These are phyloP conservation scores for Aspergillus phoenicis DNA, from an alignment of 2,329 filamentous ascomycete species.

Conservation along the genomic window DNA sequence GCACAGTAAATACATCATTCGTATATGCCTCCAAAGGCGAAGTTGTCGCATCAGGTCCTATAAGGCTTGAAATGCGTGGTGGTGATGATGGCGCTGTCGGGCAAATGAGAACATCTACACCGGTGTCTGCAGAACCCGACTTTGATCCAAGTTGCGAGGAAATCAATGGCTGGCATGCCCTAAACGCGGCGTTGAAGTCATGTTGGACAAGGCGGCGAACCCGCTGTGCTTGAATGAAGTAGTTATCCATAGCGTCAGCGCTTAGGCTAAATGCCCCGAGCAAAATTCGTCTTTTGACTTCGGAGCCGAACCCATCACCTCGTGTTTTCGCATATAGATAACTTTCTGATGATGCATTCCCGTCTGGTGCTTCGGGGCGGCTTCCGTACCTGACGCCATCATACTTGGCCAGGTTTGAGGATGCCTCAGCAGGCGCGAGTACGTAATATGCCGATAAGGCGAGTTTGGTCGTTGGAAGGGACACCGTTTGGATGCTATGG, in stretches of 20 bases:
- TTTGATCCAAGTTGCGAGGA: constrained; percentile 13
- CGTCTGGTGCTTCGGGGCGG: constrained; percentile 53
- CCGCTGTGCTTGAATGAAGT: constrained; percentile 91
- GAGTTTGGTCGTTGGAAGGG: constrained; percentile 78
- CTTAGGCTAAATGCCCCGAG: constrained; percentile 89
- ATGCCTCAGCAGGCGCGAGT: constrained; percentile 90
- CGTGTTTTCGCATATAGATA: constrained; percentile 74
- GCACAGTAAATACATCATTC: constrained; percentile 95
- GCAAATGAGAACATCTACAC: constrained; percentile 81
- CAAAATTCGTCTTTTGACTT: constrained; percentile 84
- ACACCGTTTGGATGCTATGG: constrained; percentile 72
- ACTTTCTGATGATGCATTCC: constrained; percentile 55
- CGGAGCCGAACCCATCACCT: constrained; percentile 73
- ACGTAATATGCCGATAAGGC: constrained; percentile 94
- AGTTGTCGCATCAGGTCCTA: constrained; percentile 22
- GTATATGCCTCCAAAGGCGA: constrained; percentile 74
- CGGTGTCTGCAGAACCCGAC: constrained; percentile 8
- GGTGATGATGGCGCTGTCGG: constrained; percentile 82
- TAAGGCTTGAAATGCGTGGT: constrained; percentile 64
- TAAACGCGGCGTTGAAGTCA: constrained; percentile 84
- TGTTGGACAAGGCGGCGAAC: constrained; percentile 78
- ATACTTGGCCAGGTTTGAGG: constrained; percentile 94
- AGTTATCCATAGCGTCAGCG: constrained; percentile 90
- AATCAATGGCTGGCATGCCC: constrained; percentile 66
- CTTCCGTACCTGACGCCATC: constrained; percentile 92